These are phyloP conservation scores for Tranzscheliella williamsii DNA, from an alignment of 1,284 basidiomycete species.

Conservation along the genomic window DNA sequence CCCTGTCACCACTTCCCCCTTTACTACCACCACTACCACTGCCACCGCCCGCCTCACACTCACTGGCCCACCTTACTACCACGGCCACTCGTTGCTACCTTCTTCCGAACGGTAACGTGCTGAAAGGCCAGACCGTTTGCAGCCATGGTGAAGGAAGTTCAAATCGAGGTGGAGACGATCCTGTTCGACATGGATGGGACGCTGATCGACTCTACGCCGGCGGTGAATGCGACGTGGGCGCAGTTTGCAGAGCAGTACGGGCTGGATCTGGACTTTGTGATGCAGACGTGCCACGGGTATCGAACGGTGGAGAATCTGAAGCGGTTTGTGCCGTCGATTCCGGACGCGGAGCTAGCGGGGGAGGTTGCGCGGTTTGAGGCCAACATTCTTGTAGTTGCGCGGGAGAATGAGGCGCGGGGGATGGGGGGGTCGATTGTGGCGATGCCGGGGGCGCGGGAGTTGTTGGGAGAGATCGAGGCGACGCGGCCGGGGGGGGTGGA, in stretches of 20 bases:
- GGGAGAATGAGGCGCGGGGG: slow-evolving; percentile 33
- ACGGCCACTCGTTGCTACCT: too few relatives aligned
- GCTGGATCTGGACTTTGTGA: slow-evolving; percentile 55
- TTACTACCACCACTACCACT: too few relatives aligned
- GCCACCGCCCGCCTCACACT: too few relatives aligned
- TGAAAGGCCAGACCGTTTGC: too few relatives aligned
- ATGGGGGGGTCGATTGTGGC: slow-evolving; percentile 50
- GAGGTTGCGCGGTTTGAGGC: slow-evolving; percentile 54
- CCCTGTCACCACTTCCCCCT: too few relatives aligned
- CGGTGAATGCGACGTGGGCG: slow-evolving; percentile 56
- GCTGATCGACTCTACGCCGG: slow-evolving; percentile 58
- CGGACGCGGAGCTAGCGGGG: slow-evolving; percentile 36
- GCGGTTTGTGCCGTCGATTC: slow-evolving; percentile 51
- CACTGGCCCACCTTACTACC: too few relatives aligned
- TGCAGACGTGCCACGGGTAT: slow-evolving; percentile 55
- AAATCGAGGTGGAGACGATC: slow-evolving; percentile 46
- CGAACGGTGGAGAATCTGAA: slow-evolving; percentile 57
- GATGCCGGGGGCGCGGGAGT: slow-evolving; percentile 54
- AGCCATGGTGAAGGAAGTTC: slow-evolving; percentile 32
- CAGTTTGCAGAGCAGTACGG: slow-evolving; percentile 51
- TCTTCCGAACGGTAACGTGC: too few relatives aligned
- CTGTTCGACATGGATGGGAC: slow-evolving; percentile 62
- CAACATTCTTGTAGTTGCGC: slow-evolving; percentile 53
- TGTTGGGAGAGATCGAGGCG: slow-evolving; percentile 47
- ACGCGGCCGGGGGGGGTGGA: slow-evolving; percentile 7